Conservation (phyloP, 2,329 filamentous ascomycete species). For the Hymenoscyphus infarciens region DNA sequence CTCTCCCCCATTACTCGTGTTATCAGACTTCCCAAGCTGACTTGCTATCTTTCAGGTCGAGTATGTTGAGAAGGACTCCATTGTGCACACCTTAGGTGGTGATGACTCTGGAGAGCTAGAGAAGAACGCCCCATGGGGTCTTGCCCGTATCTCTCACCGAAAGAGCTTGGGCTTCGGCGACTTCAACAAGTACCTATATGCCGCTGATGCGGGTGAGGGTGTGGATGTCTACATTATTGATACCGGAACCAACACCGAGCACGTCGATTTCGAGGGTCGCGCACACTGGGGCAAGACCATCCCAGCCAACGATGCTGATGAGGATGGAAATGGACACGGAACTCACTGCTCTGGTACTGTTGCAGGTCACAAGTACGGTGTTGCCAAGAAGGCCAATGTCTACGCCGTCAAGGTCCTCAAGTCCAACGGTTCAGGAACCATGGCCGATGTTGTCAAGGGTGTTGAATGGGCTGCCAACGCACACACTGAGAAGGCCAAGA, state of each 20-base stretch:
- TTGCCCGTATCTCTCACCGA: slow-evolving; percentile 96
- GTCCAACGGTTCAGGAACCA: slow-evolving; percentile 95
- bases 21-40: slow-evolving; percentile 19
- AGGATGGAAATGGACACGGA: slow-evolving; percentile 95
- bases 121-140: slow-evolving; percentile 96
- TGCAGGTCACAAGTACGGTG: slow-evolving; percentile 97
- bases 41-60: slow-evolving; percentile 64
- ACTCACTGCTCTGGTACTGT: slow-evolving; percentile 99
- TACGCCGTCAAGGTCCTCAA: slow-evolving; percentile 97
- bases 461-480: slow-evolving; percentile 88
- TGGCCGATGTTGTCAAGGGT: slow-evolving; percentile 98
- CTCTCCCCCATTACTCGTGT: slow-evolving; percentile 7
- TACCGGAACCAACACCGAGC: slow-evolving; percentile 88
- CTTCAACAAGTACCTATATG: slow-evolving; percentile 98
- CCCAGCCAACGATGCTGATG: slow-evolving; percentile 75
- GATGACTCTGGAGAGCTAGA: slow-evolving; percentile 60
- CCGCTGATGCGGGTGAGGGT: slow-evolving; percentile 86
- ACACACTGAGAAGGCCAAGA: slow-evolving; percentile 74
- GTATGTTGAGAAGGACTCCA: slow-evolving; percentile 90
- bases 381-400: slow-evolving; percentile 96
- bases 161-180: slow-evolving; percentile 80
- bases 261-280: slow-evolving; percentile 96
- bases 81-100: slow-evolving; percentile 74
- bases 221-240: slow-evolving; percentile 99
- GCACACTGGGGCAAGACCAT: slow-evolving; percentile 98